Percentiles rank a stretch among this genome's conserved stretches.
These are phyloP conservation scores for Lipomyces yarrowii DNA, from an alignment of 1,139 yeast genomes.

Conservation along the genomic window DNA sequence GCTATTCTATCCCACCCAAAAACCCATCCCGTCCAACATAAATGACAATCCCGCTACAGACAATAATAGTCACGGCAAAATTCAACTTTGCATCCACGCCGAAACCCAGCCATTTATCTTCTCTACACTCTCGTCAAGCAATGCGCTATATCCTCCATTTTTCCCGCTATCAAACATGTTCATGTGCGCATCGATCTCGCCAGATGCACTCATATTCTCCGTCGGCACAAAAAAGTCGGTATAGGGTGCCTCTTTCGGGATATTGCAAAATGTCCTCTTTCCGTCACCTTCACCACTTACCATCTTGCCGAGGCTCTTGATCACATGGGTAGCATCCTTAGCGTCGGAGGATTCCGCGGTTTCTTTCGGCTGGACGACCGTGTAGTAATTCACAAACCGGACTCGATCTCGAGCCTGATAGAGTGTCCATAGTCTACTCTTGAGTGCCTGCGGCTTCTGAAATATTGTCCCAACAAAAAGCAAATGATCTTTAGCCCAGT, in stretches of 20 bases:
- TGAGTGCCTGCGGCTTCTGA: slow-evolving; percentile 19
- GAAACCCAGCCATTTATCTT: not conserved
- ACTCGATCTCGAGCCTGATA: slow-evolving; percentile 23
- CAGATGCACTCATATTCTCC: slow-evolving; percentile 29
- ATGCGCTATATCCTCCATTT: slow-evolving; percentile 25
- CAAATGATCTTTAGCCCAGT: slow-evolving; percentile 33
- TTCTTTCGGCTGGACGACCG: slow-evolving; percentile 16
- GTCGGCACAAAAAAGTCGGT: slow-evolving; percentile 27
- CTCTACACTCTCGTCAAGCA: slow-evolving; percentile 25
- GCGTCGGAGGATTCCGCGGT: slow-evolving; percentile 2
- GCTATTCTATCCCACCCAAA: not conserved
- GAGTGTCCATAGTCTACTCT: slow-evolving; percentile 21
- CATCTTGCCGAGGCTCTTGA: slow-evolving; percentile 22
- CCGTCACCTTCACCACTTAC: slow-evolving; percentile 26
- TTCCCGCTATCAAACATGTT: slow-evolving; percentile 27
- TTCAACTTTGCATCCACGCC: not conserved
- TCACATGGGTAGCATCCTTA: slow-evolving; percentile 13
- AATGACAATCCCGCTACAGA: not conserved
- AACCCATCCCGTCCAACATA: not conserved
- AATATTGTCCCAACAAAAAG: slow-evolving; percentile 30
- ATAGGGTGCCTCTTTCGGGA: slow-evolving; percentile 31
- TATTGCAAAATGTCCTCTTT: slow-evolving; percentile 30
- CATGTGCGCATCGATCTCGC: slow-evolving; percentile 33
- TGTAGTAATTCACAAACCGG: slow-evolving; percentile 24
- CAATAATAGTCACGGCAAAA: not conserved